Evolutionary conservation across 148 eudicot genomes (phyloP).

Genomic region (Vaccinium corymbosum): DNA sequence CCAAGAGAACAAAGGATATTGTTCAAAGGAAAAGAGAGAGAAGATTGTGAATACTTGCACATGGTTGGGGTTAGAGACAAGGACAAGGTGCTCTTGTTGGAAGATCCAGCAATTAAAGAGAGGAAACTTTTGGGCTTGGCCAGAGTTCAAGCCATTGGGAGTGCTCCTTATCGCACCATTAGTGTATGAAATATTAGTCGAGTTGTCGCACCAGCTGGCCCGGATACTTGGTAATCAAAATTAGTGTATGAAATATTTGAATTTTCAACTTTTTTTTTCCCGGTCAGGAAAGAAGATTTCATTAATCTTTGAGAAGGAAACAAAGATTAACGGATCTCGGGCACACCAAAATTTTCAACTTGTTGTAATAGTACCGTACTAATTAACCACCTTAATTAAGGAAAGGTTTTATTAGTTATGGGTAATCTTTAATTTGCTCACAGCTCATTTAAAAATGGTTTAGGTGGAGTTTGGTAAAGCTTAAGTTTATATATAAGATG

Average conservation of each 20-base stretch:
- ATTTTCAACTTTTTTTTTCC: no score
- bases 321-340: no score
- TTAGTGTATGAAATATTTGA: no score
- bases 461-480: background rate
- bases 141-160: constrained; percentile 14
- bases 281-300: no score
- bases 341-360: no score
- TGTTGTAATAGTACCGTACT: no score
- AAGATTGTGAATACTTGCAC: constrained; percentile 56
- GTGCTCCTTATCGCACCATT: constrained; percentile 30
- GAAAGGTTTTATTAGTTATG: no score
- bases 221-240: no score
- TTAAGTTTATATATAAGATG: background rate
- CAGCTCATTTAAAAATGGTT: background rate
- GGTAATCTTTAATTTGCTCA: no score
- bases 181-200: constrained; percentile 21
- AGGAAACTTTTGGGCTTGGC: constrained; percentile 42
- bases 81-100: constrained; percentile 57
- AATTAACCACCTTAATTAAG: no score
- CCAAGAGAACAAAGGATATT: constrained; percentile 62
- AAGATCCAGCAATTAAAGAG: constrained; percentile 70
- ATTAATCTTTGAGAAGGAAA: no score
- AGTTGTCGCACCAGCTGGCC: no score
- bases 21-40: constrained; percentile 70
- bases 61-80: constrained; percentile 73